phyloP scores from a whole-genome alignment of 2,329 filamentous ascomycete species.

The Ceratocystis ficicola region DNA sequence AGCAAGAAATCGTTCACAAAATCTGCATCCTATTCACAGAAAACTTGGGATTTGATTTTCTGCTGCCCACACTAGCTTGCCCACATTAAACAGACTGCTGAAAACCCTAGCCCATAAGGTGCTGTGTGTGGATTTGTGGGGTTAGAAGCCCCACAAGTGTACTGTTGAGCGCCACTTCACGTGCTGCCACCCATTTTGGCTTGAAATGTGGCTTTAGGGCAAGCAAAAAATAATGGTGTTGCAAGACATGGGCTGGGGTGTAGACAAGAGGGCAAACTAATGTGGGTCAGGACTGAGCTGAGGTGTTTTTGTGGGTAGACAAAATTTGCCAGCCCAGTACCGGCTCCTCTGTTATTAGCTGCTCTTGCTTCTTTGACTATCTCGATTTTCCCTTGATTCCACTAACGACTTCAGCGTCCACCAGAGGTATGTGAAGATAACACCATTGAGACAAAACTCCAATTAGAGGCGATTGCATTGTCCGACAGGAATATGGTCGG shows the following conservation, averaged over 20 bases:
- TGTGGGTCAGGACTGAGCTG: slow-evolving; percentile 7
- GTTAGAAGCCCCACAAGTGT: slow-evolving; percentile 29
- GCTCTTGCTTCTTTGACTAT: slow-evolving; percentile 20
- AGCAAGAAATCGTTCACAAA: slow-evolving; percentile 19
- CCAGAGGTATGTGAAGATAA: slow-evolving; percentile 21
- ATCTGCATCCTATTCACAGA: slow-evolving; percentile 22
- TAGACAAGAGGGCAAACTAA: slow-evolving; percentile 30
- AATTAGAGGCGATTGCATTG: slow-evolving; percentile 17
- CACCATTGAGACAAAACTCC: neutral
- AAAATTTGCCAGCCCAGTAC: slow-evolving; percentile 14
- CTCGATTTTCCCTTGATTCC: slow-evolving; percentile 14
- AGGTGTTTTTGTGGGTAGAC: slow-evolving; percentile 17
- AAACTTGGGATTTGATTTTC: slow-evolving; percentile 8
- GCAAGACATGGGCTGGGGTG: slow-evolving; percentile 9
- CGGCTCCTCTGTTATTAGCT: slow-evolving; percentile 6
- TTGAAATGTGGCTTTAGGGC: slow-evolving; percentile 20
- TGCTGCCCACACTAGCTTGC: slow-evolving; percentile 30
- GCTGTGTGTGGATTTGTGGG: slow-evolving; percentile 35
- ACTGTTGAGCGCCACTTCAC: neutral
- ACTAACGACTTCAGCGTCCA: slow-evolving; percentile 20
- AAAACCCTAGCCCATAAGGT: slow-evolving; percentile 28
- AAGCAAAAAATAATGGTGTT: slow-evolving; percentile 2
- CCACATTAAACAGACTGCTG: slow-evolving; percentile 33
- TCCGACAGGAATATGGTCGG: slow-evolving; percentile 25
- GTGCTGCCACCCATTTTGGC: slow-evolving; percentile 3